A percentile compares a stretch with the other conserved stretches of the same genome.
These are phyloP conservation scores for Fraxinus ornus DNA, from an alignment of 305 asterid species.

Conservation along the genomic window DNA sequence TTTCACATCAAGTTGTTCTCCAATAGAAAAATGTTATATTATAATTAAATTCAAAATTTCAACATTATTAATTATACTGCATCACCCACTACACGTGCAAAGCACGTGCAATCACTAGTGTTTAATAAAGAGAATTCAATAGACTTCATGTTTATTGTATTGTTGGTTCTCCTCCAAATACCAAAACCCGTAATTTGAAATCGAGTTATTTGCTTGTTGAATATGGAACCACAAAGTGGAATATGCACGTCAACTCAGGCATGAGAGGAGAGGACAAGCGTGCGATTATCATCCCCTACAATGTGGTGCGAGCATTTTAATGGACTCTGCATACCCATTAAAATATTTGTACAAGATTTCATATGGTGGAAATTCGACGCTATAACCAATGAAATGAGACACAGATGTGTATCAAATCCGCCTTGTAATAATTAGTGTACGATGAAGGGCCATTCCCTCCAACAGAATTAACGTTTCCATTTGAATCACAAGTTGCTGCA, in stretches of 20 bases:
- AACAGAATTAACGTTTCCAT: neutral
- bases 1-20: too few relatives aligned
- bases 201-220: neutral
- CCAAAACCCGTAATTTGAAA: neutral
- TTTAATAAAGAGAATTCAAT: neutral
- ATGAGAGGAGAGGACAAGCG: neutral
- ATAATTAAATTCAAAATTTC: too few relatives aligned
- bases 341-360: neutral
- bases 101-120: too few relatives aligned
- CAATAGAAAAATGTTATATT: too few relatives aligned
- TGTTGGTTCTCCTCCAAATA: neutral
- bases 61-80: too few relatives aligned
- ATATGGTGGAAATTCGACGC: neutral
- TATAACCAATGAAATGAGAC: neutral
- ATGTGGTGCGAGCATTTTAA: neutral
- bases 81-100: too few relatives aligned
- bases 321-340: neutral
- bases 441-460: slow-evolving; percentile 2
- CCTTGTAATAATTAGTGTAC: slow-evolving; percentile 23
- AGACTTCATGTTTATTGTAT: neutral
- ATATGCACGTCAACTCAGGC: neutral
- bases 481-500: neutral
- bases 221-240: neutral
- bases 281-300: neutral
- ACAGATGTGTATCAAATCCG: neutral